Percentiles rank a stretch among this genome's conserved stretches.
Conservation (phyloP, 768 basidiomycete species). For the Tubosaeta brunneosetosa region DNA sequence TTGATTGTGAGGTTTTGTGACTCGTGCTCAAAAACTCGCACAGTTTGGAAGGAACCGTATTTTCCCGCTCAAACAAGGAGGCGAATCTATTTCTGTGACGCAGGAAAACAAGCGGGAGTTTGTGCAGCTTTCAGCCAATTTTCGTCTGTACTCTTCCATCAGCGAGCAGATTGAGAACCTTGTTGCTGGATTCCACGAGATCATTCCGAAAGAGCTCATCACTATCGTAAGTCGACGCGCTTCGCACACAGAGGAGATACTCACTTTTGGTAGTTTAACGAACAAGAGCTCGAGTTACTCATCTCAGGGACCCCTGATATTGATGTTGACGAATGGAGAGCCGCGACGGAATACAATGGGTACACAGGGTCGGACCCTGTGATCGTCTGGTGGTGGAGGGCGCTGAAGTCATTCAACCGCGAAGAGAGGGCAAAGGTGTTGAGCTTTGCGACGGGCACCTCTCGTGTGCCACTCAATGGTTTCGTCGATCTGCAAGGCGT, state of each 20-base stretch:
- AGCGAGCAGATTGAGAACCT: slow-evolving; percentile 93
- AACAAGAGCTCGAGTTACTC: slow-evolving; percentile 88
- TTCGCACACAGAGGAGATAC: not conserved
- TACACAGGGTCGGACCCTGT: slow-evolving; percentile 89
- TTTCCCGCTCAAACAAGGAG: slow-evolving; percentile 81
- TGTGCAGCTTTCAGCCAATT: slow-evolving; percentile 91
- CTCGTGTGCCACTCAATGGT: slow-evolving; percentile 89
- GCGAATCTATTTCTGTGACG: slow-evolving; percentile 81
- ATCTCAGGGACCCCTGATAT: slow-evolving; percentile 98
- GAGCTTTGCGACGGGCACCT: slow-evolving; percentile 93
- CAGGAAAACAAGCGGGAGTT: slow-evolving; percentile 97
- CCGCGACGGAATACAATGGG: slow-evolving; percentile 87
- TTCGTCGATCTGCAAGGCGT: slow-evolving; percentile 95
- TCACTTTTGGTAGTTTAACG: slow-evolving; percentile 65
- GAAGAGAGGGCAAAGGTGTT: slow-evolving; percentile 96
- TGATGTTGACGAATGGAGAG: slow-evolving; percentile 96
- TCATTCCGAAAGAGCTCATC: slow-evolving; percentile 94
- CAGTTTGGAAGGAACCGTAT: slow-evolving; percentile 91
- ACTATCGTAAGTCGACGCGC: slow-evolving; percentile 62
- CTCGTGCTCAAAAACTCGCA: not conserved
- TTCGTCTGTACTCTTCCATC: slow-evolving; percentile 89
- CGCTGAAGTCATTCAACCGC: slow-evolving; percentile 93
- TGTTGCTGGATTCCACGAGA: slow-evolving; percentile 90
- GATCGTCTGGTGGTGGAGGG: slow-evolving; percentile 99
- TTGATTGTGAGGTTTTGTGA: not conserved